Conservation (phyloP, 2,329 filamentous ascomycete genomes). For the Chalaropsis thielavioides region DNA sequence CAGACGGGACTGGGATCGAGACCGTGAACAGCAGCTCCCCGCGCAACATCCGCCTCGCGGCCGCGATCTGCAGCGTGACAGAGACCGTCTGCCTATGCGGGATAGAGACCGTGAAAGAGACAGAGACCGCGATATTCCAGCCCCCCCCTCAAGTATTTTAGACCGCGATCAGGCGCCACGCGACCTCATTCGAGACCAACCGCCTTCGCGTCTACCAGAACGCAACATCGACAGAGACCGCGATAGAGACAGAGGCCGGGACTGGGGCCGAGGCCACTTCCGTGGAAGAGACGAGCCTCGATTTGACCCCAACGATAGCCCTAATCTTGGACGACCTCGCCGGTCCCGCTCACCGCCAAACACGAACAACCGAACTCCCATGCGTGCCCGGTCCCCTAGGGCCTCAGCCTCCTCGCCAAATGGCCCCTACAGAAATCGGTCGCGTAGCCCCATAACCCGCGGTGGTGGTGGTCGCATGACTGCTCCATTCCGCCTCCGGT, state of each 20-base stretch:
- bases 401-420: constrained; percentile 5
- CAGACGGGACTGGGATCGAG: constrained; percentile 25
- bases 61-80: constrained; percentile 22
- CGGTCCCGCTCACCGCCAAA: constrained; percentile 41
- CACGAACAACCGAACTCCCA: constrained; percentile 6
- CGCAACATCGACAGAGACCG: constrained; percentile 25
- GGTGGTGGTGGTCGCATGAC: constrained; percentile 10
- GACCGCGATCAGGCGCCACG: constrained; percentile 10
- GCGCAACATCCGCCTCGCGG: constrained; percentile 18
- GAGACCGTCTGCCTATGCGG: constrained; percentile 8
- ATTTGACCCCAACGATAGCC: constrained; percentile 13
- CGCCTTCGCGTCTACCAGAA: constrained; percentile 9
- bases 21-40: constrained; percentile 23
- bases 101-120: constrained; percentile 22
- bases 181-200: constrained; percentile 9
- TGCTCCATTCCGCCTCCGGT: constrained; percentile 12
- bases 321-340: constrained; percentile 21
- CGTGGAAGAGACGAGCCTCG: constrained; percentile 23
- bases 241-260: constrained; percentile 24
- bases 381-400: constrained; percentile 8
- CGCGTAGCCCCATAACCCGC: constrained; percentile 14
- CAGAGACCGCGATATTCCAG: constrained; percentile 18
- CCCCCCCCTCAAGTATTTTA: background rate
- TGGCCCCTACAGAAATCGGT: constrained; percentile 7
- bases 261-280: constrained; percentile 25